A percentile compares a stretch with the other conserved stretches of the same genome.
Evolutionary conservation across 805 yeast species (phyloP).

Genomic region (Nakazawaea holstii): DNA sequence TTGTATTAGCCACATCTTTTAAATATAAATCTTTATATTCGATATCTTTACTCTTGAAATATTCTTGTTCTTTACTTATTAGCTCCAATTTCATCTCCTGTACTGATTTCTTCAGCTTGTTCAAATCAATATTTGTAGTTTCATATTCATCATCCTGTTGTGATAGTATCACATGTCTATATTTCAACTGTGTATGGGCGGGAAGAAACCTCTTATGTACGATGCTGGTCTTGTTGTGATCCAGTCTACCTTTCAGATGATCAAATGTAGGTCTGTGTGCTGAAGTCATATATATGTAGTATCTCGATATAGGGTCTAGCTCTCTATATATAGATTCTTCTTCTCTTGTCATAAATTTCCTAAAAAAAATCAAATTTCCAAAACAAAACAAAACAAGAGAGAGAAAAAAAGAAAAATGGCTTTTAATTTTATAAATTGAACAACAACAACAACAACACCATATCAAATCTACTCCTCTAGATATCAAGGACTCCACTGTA

Average conservation of each 20-base stretch:
- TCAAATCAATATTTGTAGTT: slow-evolving; percentile 7
- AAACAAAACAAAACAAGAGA: neutral
- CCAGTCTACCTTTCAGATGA: slow-evolving; percentile 51
- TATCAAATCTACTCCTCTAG: neutral
- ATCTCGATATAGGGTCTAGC: too few relatives aligned
- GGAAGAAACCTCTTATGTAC: slow-evolving; percentile 50
- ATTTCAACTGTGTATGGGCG: slow-evolving; percentile 49
- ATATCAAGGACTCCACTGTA: too few relatives aligned
- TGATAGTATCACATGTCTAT: slow-evolving; percentile 28
- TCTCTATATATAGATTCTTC: neutral
- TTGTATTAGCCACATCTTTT: neutral
- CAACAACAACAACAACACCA: neutral
- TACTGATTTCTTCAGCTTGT: slow-evolving; percentile 14
- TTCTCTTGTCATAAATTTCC: neutral
- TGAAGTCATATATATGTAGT: slow-evolving; percentile 50
- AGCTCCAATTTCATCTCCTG: slow-evolving; percentile 16
- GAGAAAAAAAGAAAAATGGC: neutral
- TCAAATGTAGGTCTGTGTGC: slow-evolving; percentile 69
- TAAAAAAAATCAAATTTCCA: neutral
- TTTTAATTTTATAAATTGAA: neutral
- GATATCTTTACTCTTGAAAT: neutral
- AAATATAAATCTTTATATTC: slow-evolving; percentile 6
- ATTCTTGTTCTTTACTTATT: slow-evolving; percentile 9
- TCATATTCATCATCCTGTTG: slow-evolving; percentile 36
- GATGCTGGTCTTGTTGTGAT: slow-evolving; percentile 36